A percentile compares a stretch with the other conserved stretches of the same genome.
phyloP scores from a whole-genome alignment of 148 eudicot species.

The Chenopodium berlandieri region DNA sequence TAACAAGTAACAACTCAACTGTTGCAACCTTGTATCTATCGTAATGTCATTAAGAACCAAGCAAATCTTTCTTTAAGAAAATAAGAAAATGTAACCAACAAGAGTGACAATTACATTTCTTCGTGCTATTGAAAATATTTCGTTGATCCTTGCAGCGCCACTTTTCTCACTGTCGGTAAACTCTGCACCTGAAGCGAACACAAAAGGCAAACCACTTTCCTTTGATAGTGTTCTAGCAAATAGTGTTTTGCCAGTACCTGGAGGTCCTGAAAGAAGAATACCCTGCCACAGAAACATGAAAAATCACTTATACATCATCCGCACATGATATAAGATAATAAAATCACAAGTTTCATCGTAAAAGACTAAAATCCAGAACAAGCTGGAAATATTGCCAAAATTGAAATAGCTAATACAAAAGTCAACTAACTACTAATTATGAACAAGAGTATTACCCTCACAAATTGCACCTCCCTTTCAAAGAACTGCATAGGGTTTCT shows the following conservation, averaged over 20 bases:
- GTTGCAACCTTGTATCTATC: background rate
- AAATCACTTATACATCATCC: constrained; percentile 5
- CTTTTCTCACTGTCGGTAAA: constrained; percentile 92
- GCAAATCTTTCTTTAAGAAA: background rate
- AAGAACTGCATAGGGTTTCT: constrained; percentile 85
- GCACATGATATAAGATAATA: background rate
- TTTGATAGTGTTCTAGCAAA: constrained; percentile 87
- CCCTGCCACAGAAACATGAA: constrained; percentile 48
- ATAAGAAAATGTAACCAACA: background rate
- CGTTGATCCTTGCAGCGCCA: constrained; percentile 83
- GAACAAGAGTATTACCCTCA: constrained; percentile 52
- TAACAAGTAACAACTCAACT: background rate
- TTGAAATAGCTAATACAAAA: background rate
- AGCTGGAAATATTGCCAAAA: background rate
- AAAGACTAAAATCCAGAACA: background rate
- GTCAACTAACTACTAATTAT: background rate
- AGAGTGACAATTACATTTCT: constrained; percentile 60
- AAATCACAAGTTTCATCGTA: background rate
- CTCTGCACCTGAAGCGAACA: constrained; percentile 97
- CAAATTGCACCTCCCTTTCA: constrained; percentile 81
- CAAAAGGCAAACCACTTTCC: constrained; percentile 91
- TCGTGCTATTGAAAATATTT: constrained; percentile 77
- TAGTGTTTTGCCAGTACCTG: constrained; percentile 95
- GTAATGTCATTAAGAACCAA: background rate
- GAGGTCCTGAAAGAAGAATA: constrained; percentile 89